Base-by-base conservation (phyloP, 768 basidiomycete species). In the Tricholoma saponaceum region DNA sequence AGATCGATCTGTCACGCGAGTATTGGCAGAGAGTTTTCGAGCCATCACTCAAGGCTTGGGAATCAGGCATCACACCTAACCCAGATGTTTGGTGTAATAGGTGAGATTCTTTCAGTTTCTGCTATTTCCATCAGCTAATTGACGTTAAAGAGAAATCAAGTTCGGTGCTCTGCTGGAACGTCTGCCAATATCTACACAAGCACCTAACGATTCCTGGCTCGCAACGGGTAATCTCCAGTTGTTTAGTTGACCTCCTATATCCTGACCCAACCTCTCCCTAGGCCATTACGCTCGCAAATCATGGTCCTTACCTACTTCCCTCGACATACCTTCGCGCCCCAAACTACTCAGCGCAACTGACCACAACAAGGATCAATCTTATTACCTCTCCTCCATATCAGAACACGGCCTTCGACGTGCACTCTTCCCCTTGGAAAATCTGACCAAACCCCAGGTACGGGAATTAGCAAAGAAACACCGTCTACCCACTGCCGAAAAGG, bases 21-120 rank as follows among this genome's bases (percentile, higher is more conserved):
- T 98, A 97, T 64, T 98, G 95, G 95, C 84, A 79, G 12, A 79
- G 83, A 30, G 93, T 98, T 14, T 98, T 98, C 63, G 89, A 93
- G 64, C 95, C 95, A 2, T 84, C 92, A 2, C 67, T 98, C 37
- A 75, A 75, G 46, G 74, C 79, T 26, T 97, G 95, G 95, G 83
- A 89, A 65, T 61, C 70, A 3, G 95, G 95, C 0, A 69, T 79
- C 9, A 96, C 92, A 1, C 95, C 95, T 0, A 98, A 97, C 71
- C 94, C 95, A 0, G 95, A 98, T 66, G 85, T 98, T 1, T 85
- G 83, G 80, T 98, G 95, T 67, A 98, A 98, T 73, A 84, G 75
- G 92, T 90, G 51, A 53, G 73, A 10, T 10, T 5, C 16, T 2
- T n/a, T 16, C 23, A n/a, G 9, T n/a, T 44, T 5, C 20, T 18